Evolutionary conservation across 208 protist genomes (phyloP).

Genomic region (Naegleria lovaniensis): DNA sequence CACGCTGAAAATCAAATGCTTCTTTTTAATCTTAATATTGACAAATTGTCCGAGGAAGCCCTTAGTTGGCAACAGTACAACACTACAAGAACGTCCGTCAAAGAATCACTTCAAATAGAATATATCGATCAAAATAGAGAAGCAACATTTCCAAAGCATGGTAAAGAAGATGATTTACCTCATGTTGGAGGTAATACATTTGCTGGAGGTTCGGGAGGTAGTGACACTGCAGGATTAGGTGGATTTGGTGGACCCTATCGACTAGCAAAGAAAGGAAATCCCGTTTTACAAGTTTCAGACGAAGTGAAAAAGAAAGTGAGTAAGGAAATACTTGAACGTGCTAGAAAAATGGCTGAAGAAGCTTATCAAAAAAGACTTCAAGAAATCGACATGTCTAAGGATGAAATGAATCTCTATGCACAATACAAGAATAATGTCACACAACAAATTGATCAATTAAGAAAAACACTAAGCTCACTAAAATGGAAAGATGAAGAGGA

Average conservation of each 20-base stretch:
- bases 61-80: slow-evolving; percentile 38
- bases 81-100: slow-evolving; percentile 41
- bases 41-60: not conserved
- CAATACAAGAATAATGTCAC: slow-evolving; percentile 34
- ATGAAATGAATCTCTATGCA: slow-evolving; percentile 32
- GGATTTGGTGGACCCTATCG: slow-evolving; percentile 75
- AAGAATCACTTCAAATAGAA: not conserved
- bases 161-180: slow-evolving; percentile 71
- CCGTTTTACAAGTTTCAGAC: slow-evolving; percentile 71
- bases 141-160: slow-evolving; percentile 70
- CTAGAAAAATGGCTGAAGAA: slow-evolving; percentile 36
- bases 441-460: slow-evolving; percentile 28
- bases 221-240: slow-evolving; percentile 69
- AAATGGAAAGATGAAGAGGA: slow-evolving; percentile 71
- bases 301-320: slow-evolving; percentile 74
- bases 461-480: slow-evolving; percentile 45
- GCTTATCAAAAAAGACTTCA: slow-evolving; percentile 36
- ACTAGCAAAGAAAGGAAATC: slow-evolving; percentile 65
- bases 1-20: not conserved
- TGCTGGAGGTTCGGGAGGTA: slow-evolving; percentile 75
- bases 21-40: not conserved
- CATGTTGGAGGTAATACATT: slow-evolving; percentile 82
- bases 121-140: slow-evolving; percentile 40
- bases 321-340: slow-evolving; percentile 40
- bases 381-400: slow-evolving; percentile 43